These are phyloP conservation scores for Candida orba DNA, from an alignment of 805 yeast species.

Conservation along the genomic window DNA sequence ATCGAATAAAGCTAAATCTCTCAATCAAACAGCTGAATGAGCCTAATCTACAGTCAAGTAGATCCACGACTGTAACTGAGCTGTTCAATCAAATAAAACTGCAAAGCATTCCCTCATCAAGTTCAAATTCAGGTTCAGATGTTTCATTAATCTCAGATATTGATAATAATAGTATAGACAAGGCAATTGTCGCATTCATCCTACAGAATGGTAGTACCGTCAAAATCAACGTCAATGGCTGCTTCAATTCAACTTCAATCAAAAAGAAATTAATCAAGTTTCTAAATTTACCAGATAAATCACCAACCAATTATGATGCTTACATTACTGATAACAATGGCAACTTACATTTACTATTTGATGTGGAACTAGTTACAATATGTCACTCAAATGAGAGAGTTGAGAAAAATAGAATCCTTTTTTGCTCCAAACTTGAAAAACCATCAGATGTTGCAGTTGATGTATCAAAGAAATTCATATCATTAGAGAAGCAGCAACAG, in stretches of 20 bases:
- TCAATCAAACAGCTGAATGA: background rate
- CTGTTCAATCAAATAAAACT: constrained; percentile 5
- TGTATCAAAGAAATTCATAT: constrained; percentile 37
- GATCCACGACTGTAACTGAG: too few species aligned
- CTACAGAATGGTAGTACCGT: constrained; percentile 67
- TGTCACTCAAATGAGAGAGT: constrained; percentile 68
- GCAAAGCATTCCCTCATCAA: constrained; percentile 7
- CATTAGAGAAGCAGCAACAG: background rate
- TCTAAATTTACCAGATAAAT: constrained; percentile 39
- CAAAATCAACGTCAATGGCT: constrained; percentile 64
- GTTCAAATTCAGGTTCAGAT: constrained; percentile 3
- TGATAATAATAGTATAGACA: constrained; percentile 1
- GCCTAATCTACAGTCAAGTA: too few species aligned
- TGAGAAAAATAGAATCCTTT: constrained; percentile 61
- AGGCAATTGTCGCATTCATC: constrained; percentile 53
- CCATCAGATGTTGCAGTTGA: constrained; percentile 59
- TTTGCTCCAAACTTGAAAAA: constrained; percentile 54
- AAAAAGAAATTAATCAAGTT: constrained; percentile 60
- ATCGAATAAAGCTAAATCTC: constrained; percentile 60
- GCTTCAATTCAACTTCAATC: constrained; percentile 74
- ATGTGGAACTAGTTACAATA: constrained; percentile 74
- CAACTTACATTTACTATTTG: constrained; percentile 46
- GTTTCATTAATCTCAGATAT: too few species aligned
- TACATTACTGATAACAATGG: constrained; percentile 45
- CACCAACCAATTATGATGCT: constrained; percentile 47